Percentiles rank a stretch among this genome's conserved stretches.
These are phyloP conservation scores for Starmerella bombicola DNA, from an alignment of 805 yeast species.

Conservation along the genomic window DNA sequence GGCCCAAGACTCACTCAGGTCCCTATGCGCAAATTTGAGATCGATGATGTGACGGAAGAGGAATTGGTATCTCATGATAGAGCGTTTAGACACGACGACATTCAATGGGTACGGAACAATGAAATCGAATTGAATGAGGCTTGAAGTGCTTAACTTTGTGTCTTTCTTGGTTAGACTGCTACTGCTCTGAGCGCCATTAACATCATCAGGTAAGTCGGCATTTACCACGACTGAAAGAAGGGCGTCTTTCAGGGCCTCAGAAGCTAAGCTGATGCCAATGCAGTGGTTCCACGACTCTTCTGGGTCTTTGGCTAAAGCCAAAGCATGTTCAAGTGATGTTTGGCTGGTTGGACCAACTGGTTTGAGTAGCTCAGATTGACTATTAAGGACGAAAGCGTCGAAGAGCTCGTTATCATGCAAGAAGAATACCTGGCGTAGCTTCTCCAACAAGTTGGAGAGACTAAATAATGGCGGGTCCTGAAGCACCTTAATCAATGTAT, in stretches of 20 bases:
- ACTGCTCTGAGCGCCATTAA: neutral
- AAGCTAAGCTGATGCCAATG: conserved; percentile 29
- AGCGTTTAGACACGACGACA: conserved; percentile 55
- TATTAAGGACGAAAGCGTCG: conserved; percentile 40
- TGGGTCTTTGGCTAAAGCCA: conserved; percentile 25
- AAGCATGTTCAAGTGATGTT: conserved; percentile 28
- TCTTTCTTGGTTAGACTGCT: neutral
- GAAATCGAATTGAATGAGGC: conserved; percentile 31
- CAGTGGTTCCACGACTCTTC: conserved; percentile 12
- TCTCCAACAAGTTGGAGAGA: conserved; percentile 36
- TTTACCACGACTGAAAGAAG: conserved; percentile 5
- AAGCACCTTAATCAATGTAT: conserved; percentile 42
- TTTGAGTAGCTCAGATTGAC: conserved; percentile 43
- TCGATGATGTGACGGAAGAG: conserved; percentile 59
- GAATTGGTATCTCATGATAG: conserved; percentile 65
- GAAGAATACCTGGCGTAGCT: conserved; percentile 43
- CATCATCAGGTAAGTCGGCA: neutral
- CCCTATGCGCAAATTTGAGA: conserved; percentile 48
- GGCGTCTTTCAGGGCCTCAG: conserved; percentile 26
- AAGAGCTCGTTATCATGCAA: conserved; percentile 41
- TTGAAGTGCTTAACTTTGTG: conserved; percentile 22
- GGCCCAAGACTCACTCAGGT: conserved; percentile 56
- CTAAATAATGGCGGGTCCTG: conserved; percentile 41
- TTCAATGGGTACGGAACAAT: conserved; percentile 75
- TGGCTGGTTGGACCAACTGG: conserved; percentile 25